Percentiles rank a stretch among this genome's conserved stretches.
phyloP scores from a whole-genome alignment of 805 yeast genomes.

The Cyberlindnera euphorbiiphila region DNA sequence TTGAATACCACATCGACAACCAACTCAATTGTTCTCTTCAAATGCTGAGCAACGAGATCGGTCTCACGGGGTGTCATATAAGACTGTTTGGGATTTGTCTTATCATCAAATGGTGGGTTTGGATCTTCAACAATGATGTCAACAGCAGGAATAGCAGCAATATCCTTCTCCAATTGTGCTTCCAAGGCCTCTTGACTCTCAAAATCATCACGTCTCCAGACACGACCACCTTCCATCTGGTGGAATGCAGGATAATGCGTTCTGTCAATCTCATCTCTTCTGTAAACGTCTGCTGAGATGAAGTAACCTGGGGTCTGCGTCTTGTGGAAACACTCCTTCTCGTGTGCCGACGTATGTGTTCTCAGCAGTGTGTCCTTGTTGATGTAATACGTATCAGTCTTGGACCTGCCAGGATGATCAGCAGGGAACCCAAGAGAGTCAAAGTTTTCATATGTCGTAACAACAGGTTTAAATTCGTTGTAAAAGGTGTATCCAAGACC shows the following conservation, averaged over 20 bases:
- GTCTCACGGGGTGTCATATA: conserved; percentile 70
- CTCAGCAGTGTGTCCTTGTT: conserved; percentile 70
- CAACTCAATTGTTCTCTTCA: conserved; percentile 82
- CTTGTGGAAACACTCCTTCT: conserved; percentile 71
- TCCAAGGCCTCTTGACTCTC: conserved; percentile 32
- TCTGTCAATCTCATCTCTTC: conserved; percentile 92
- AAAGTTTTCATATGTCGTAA: conserved; percentile 77
- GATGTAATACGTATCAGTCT: conserved; percentile 88
- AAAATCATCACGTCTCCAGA: conserved; percentile 60
- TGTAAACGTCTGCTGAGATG: conserved; percentile 92
- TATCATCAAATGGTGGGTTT: conserved; percentile 45
- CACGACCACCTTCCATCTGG: conserved; percentile 94
- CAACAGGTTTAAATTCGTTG: conserved; percentile 79
- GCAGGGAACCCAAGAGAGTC: conserved; percentile 87
- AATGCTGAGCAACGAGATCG: conserved; percentile 64
- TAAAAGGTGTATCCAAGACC: conserved; percentile 72
- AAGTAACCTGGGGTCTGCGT: conserved; percentile 79
- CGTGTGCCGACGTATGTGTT: conserved; percentile 98
- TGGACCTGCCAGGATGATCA: conserved; percentile 92
- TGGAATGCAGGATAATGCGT: conserved; percentile 98
- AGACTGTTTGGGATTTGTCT: conserved; percentile 73
- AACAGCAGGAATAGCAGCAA: conserved; percentile 60
- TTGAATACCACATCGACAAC: conserved; percentile 80
- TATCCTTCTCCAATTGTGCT: conserved; percentile 50
- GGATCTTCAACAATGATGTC: conserved; percentile 78